Conservation (phyloP, 2,329 filamentous ascomycete species). For the Colletotrichum sublineola region DNA sequence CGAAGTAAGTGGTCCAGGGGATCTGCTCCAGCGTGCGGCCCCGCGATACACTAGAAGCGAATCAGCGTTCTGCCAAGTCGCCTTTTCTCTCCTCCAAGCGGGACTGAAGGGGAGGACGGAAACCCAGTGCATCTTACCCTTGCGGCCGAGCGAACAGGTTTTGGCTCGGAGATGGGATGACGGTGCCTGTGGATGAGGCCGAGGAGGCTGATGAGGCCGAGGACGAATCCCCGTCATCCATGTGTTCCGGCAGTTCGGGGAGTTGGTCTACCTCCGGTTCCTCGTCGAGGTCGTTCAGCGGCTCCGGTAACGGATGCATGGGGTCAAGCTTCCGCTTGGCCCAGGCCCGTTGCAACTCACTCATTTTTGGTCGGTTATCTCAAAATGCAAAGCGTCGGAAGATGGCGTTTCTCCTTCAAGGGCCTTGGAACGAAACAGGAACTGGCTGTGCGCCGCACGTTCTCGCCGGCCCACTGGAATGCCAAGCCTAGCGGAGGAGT, state of each 20-base stretch:
- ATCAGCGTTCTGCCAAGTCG: slow-evolving; percentile 13
- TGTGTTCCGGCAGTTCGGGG: slow-evolving; percentile 59
- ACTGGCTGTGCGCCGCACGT: slow-evolving; percentile 7
- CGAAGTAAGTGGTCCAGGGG: slow-evolving; percentile 92
- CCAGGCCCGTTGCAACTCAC: slow-evolving; percentile 83
- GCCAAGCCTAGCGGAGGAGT: slow-evolving; percentile 3
- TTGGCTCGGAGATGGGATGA: slow-evolving; percentile 82
- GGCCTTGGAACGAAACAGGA: neutral
- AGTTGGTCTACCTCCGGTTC: slow-evolving; percentile 63
- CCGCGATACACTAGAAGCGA: slow-evolving; percentile 48
- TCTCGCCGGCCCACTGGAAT: slow-evolving; percentile 2
- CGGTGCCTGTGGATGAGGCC: slow-evolving; percentile 92
- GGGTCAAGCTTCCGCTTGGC: slow-evolving; percentile 80
- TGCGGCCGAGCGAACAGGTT: slow-evolving; percentile 79
- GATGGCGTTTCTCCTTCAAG: neutral
- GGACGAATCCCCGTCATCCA: slow-evolving; percentile 76
- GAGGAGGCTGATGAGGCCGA: slow-evolving; percentile 75
- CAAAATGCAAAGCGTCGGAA: neutral
- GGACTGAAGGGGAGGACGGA: slow-evolving; percentile 32
- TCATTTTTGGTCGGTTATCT: slow-evolving; percentile 67
- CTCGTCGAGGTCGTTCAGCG: slow-evolving; percentile 67
- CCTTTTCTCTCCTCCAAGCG: neutral
- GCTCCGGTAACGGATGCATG: slow-evolving; percentile 64
- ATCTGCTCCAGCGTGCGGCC: slow-evolving; percentile 73
- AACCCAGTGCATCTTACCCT: slow-evolving; percentile 63